Evolutionary conservation across 352 stramenopile genomes (phyloP), one percentile per base, ranked within the genome.

Genomic region (Blastocystis sp.): DNA sequence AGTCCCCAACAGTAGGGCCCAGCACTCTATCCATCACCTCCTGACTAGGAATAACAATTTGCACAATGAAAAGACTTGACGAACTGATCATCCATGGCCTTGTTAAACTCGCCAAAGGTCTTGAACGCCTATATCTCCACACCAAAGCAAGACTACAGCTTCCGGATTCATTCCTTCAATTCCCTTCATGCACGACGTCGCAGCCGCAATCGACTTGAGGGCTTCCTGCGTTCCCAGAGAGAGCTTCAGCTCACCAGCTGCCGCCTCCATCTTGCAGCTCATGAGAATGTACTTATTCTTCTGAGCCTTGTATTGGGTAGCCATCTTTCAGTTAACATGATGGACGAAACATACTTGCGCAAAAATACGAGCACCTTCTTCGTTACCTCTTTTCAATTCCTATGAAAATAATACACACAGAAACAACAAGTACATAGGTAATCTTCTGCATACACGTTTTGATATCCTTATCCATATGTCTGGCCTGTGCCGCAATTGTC

Each of bases 51-150:
- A 36, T 56, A 0, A 76, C n/a, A 67, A 36, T 0, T 32, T 27
- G 14, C 42, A 40, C 0, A 34, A n/a, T 7, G 32, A 36, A 63
- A 1, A 24, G 27, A 78, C 67, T 14, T 18, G 21, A 78, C 67
- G n/a, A 61, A 78, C 42, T 78, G 67, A 24, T 61, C 44, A 9
- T 78, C 67, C 67, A 78, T 78, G 18, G 44, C 24, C 48, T 59
- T 63, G 49, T 78, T 78, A 40, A 78, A 78, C 9, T 78, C 67
- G 9, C 14, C 24, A 61, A 78, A 78, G 27, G 32, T 38, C 18
- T n/a, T 40, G 36, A 69, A 69, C 6, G 36, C 11, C 57, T 69
- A 69, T 8, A 40, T 38, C 21, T 42, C 9, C n/a, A 38, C n/a
- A 69, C 9, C 16, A 16, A 59, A 36, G 44, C 18, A 78, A 24